These are phyloP conservation scores for Debaryomyces coudertii DNA, from an alignment of 1,139 yeast genomes.

Conservation along the genomic window DNA sequence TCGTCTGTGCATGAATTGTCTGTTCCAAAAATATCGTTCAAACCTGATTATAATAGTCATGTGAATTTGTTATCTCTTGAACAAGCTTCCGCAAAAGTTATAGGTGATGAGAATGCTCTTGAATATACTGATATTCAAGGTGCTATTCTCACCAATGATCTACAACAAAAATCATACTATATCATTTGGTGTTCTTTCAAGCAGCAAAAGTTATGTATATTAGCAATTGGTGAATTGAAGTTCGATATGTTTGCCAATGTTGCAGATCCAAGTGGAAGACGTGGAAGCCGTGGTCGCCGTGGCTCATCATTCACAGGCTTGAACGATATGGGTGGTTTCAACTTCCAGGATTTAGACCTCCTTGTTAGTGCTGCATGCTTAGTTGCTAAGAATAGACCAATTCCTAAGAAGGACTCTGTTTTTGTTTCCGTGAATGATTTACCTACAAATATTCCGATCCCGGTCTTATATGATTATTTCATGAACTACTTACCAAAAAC, in stretches of 20 bases:
- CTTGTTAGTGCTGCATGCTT: conserved; percentile 37
- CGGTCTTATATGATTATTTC: conserved; percentile 44
- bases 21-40: conserved; percentile 37
- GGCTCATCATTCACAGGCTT: conserved; percentile 43
- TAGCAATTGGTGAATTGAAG: conserved; percentile 44
- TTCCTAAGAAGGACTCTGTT: conserved; percentile 18
- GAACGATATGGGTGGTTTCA: conserved; percentile 45
- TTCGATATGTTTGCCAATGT: conserved; percentile 27
- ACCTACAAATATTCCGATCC: conserved; percentile 39
- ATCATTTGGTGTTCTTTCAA: conserved; percentile 37
- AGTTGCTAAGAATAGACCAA: conserved; percentile 29
- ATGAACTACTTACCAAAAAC: conserved; percentile 36
- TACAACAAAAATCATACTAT: conserved; percentile 41
- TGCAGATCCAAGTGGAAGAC: conserved; percentile 24
- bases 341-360: conserved; percentile 46
- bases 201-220: conserved; percentile 25
- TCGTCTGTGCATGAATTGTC: conserved; percentile 31
- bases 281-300: conserved; percentile 27
- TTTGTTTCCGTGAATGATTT: conserved; percentile 36
- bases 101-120: conserved; percentile 10
- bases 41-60: conserved; percentile 28
- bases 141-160: conserved; percentile 44
- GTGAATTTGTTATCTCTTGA: conserved; percentile 1
- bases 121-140: conserved; percentile 35
- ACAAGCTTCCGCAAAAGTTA: conserved; percentile 1